These are phyloP conservation scores for Endocarpon pusillum DNA, from an alignment of 495 filamentous ascomycete species.

Conservation along the genomic window DNA sequence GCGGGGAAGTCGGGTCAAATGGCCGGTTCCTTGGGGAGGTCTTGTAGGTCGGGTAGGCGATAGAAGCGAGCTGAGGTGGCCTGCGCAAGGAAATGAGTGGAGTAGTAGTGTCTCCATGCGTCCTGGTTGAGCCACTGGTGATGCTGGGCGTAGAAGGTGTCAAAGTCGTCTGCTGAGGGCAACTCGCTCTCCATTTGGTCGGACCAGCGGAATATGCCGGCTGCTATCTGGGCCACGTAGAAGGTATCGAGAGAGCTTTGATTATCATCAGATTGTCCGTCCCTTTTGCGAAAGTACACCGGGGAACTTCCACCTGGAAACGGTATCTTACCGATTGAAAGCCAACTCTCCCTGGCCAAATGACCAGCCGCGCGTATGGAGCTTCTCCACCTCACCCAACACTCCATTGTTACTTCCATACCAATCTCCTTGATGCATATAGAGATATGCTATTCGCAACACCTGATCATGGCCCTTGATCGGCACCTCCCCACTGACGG, in stretches of 20 bases:
- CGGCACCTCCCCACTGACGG: slow-evolving; percentile 8
- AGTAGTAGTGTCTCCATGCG: slow-evolving; percentile 14
- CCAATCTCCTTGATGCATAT: slow-evolving; percentile 12
- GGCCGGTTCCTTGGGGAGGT: slow-evolving; percentile 11
- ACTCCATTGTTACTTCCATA: slow-evolving; percentile 7
- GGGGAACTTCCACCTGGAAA: no score
- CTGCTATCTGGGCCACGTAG: slow-evolving; percentile 13
- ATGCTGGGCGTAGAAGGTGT: slow-evolving; percentile 2
- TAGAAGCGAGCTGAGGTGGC: slow-evolving; percentile 12
- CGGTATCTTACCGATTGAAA: slow-evolving; percentile 11
- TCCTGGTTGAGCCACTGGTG: slow-evolving; percentile 7
- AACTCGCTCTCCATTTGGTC: slow-evolving; percentile 12
- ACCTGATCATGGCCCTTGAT: slow-evolving; percentile 10
- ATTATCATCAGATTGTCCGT: no score
- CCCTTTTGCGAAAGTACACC: no score
- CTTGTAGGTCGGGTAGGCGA: slow-evolving; percentile 13
- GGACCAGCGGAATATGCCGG: slow-evolving; percentile 12
- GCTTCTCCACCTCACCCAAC: slow-evolving; percentile 11
- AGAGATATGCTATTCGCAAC: slow-evolving; percentile 12
- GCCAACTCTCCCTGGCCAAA: slow-evolving; percentile 12
- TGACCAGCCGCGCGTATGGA: slow-evolving; percentile 11
- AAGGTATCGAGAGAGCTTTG: slow-evolving; percentile 13
- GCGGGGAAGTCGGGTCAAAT: slow-evolving; percentile 10
- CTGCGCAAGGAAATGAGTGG: slow-evolving; percentile 9
- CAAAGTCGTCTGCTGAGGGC: neutral